Percentiles rank a stretch among this genome's conserved stretches.
Conservation (phyloP, 805 yeast species). For the Phaffomyces thermotolerans region DNA sequence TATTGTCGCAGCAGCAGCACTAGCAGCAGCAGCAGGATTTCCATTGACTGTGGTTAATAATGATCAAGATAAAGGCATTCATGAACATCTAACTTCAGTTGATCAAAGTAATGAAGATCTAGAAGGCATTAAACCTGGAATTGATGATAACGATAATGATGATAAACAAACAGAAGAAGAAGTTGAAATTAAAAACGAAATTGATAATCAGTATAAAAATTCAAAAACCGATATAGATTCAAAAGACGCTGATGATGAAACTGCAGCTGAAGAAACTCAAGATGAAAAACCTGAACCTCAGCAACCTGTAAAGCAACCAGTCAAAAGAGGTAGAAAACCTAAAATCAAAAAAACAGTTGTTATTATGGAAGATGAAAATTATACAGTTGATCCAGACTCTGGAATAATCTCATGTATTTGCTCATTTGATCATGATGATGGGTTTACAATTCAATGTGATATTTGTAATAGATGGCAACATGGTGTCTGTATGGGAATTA, state of each 20-base stretch:
- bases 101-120: no score
- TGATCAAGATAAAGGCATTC: constrained; percentile 6
- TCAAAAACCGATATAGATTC: constrained; percentile 4
- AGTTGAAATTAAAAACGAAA: background rate
- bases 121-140: background rate
- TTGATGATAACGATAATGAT: background rate
- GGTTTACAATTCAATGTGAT: constrained; percentile 92
- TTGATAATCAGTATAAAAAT: background rate
- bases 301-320: constrained; percentile 1
- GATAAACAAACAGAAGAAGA: constrained; percentile 3
- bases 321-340: constrained; percentile 8
- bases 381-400: constrained; percentile 70
- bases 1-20: constrained; percentile 74
- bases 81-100: constrained; percentile 10
- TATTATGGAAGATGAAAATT: constrained; percentile 20
- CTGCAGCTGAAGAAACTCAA: constrained; percentile 11
- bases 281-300: constrained; percentile 9
- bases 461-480: constrained; percentile 93
- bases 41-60: constrained; percentile 31
- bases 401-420: constrained; percentile 89
- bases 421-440: constrained; percentile 81
- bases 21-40: constrained; percentile 74
- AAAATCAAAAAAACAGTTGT: constrained; percentile 4
- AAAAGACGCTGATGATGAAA: constrained; percentile 8
- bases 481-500: constrained; percentile 80